phyloP scores from a whole-genome alignment of 495 filamentous ascomycete genomes.

The Amphirosellinia nigrospora region DNA sequence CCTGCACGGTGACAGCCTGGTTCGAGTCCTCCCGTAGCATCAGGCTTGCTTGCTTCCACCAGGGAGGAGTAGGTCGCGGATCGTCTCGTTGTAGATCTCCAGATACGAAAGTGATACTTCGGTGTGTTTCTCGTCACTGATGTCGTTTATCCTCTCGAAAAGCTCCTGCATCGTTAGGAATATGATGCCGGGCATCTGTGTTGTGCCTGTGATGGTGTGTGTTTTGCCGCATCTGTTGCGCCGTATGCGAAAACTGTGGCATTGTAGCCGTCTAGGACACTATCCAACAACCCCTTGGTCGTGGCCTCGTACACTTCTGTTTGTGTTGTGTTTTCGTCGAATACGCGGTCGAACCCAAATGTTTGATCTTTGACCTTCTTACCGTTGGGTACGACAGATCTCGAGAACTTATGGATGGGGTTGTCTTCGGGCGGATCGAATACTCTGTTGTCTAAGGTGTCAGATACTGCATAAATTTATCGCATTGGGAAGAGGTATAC shows the following conservation, averaged over 20 bases:
- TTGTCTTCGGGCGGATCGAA: slow-evolving; percentile 98
- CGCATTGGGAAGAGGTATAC: slow-evolving; percentile 43
- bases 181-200: slow-evolving; percentile 95
- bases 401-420: slow-evolving; percentile 88
- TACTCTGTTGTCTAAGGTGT: slow-evolving; percentile 60
- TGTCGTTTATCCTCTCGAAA: slow-evolving; percentile 91
- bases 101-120: slow-evolving; percentile 94
- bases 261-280: slow-evolving; percentile 96
- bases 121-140: slow-evolving; percentile 82
- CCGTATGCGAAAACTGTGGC: slow-evolving; percentile 99
- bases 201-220: slow-evolving; percentile 95
- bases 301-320: slow-evolving; percentile 96
- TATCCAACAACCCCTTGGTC: slow-evolving; percentile 86
- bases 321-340: slow-evolving; percentile 94
- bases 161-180: slow-evolving; percentile 99
- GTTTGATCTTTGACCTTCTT: slow-evolving; percentile 98
- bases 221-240: slow-evolving; percentile 97
- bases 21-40: slow-evolving; percentile 96
- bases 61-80: slow-evolving; percentile 89
- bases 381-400: slow-evolving; percentile 79
- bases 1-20: slow-evolving; percentile 90
- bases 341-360: slow-evolving; percentile 95
- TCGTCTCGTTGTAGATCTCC: slow-evolving; percentile 99
- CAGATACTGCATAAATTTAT: slow-evolving; percentile 29
- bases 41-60: slow-evolving; percentile 82